phyloP scores from a whole-genome alignment of 306 rosid genomes.

The Hippophae rhamnoides region DNA sequence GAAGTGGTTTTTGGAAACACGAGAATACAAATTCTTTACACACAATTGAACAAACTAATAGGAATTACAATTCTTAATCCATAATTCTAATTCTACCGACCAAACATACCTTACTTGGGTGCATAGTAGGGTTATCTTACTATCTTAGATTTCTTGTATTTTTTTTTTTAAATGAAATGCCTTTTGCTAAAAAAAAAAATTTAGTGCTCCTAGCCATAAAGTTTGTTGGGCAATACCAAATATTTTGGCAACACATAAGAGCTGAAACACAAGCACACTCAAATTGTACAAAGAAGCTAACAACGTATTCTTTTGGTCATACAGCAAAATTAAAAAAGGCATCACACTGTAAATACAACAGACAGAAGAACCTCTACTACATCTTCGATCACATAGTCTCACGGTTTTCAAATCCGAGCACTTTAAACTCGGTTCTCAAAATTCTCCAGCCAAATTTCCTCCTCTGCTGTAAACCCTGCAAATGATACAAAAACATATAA shows the following conservation, averaged over 20 bases:
- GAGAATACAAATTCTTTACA: too few species aligned
- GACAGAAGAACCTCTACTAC: slow-evolving; percentile 14
- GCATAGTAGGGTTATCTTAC: too few species aligned
- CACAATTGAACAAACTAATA: too few species aligned
- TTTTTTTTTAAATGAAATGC: too few species aligned
- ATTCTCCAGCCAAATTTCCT: slow-evolving; percentile 63
- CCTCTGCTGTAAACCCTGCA: slow-evolving; percentile 64
- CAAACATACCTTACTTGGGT: too few species aligned
- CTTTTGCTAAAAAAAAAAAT: too few species aligned
- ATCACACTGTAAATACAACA: slow-evolving; percentile 22
- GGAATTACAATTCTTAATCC: too few species aligned
- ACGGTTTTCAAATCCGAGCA: slow-evolving; percentile 19
- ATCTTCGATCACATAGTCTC: slow-evolving; percentile 14
- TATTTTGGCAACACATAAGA: background rate
- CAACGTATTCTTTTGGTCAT: slow-evolving; percentile 36
- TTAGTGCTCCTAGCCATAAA: too few species aligned
- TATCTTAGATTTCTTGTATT: too few species aligned
- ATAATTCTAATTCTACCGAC: too few species aligned
- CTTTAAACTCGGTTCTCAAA: slow-evolving; percentile 25
- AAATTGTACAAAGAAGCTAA: slow-evolving; percentile 31
- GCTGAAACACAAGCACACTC: slow-evolving; percentile 7
- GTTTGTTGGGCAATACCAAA: slow-evolving; percentile 1
- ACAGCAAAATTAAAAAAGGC: slow-evolving; percentile 40
- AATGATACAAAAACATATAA: background rate
- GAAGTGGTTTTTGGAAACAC: too few species aligned